Evolutionary conservation across 2,329 filamentous ascomycete genomes (phyloP), one percentile per base, ranked within the genome.

Genomic region (Arthrobotrys sphaeroides): DNA sequence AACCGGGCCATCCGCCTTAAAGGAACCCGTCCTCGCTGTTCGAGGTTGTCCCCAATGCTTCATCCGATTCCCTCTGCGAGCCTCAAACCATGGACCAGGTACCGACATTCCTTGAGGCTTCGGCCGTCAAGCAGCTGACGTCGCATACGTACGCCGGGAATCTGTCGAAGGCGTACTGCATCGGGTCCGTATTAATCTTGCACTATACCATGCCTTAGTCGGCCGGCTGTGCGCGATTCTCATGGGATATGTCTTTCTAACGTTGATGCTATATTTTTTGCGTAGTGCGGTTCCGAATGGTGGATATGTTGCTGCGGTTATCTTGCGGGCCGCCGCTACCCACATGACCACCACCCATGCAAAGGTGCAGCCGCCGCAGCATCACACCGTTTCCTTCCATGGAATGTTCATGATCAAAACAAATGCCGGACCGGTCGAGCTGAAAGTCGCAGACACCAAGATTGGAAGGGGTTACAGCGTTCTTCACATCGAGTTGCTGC

Each of bases 401-500:
- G 84, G 90, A 38, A 86, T 89, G 70, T 91, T 90, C 82, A 84
- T 91, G 4, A 86, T 89, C 3, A 86, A 89, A 74, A 91, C 89
- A 0, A 84, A 87, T 73, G 83, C 82, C 18, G 89, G 89, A 0
- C 85, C 85, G 0, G 88, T 86, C 1, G 83, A 82, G 1, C 86
- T 91, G 80, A 85, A 82, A 18, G 86, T 91, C 24, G 83, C 86
- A 77, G 87, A 91, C 80, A 84, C 87, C 53, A 91, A 91, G 80
- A 83, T 91, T 42, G 89, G 89, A 13, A 83, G 86, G 1, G 87
- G 89, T 78, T 87, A 88, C 1, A 89, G 87, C 16, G 85, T 88
- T 26, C 85, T 91, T 22, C 89, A 90, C 79, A 84, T 91, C 65
- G 86, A 86, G 12, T 85, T 91, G 75, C 81, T 82, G n/a, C 87